phyloP scores from a whole-genome alignment of 768 basidiomycete species.

The Ephemerocybe angulata region DNA sequence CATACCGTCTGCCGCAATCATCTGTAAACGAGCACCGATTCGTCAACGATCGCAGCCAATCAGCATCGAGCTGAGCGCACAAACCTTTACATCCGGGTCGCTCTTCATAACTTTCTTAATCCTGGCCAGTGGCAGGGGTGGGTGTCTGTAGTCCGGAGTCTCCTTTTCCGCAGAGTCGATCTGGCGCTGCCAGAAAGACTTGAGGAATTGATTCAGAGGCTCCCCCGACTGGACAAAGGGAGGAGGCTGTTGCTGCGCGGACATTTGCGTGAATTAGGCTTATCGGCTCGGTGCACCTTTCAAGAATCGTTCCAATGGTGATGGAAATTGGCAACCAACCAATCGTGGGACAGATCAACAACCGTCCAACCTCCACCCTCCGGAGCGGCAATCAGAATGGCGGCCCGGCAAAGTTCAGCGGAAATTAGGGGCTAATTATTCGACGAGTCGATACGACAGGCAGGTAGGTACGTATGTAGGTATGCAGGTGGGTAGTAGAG shows the following conservation, averaged over 20 bases:
- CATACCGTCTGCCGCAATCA: conserved; percentile 94
- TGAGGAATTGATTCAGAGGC: conserved; percentile 80
- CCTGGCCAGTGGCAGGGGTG: conserved; percentile 85
- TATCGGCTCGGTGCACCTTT: conserved; percentile 2
- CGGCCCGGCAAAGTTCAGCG: no score
- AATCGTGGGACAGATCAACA: conserved; percentile 6
- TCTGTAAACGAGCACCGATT: conserved; percentile 55
- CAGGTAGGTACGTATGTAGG: background rate
- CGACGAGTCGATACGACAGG: background rate
- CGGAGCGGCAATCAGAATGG: no score
- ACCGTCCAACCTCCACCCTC: background rate
- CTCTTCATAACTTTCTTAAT: conserved; percentile 99
- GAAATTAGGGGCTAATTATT: background rate
- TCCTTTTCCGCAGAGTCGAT: conserved; percentile 85
- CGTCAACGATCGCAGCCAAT: conserved; percentile 10
- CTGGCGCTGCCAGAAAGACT: conserved; percentile 88
- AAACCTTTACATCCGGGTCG: conserved; percentile 92
- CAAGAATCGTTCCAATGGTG: no score
- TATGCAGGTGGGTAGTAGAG: background rate
- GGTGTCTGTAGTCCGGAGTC: conserved; percentile 83
- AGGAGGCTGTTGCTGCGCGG: conserved; percentile 17
- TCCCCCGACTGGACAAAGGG: conserved; percentile 83
- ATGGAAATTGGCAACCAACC: conserved; percentile 5
- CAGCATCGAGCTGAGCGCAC: conserved; percentile 18
- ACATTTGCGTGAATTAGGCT: background rate